Conservation (phyloP, 352 stramenopile species). For the Paralagenidium karlingii region DNA sequence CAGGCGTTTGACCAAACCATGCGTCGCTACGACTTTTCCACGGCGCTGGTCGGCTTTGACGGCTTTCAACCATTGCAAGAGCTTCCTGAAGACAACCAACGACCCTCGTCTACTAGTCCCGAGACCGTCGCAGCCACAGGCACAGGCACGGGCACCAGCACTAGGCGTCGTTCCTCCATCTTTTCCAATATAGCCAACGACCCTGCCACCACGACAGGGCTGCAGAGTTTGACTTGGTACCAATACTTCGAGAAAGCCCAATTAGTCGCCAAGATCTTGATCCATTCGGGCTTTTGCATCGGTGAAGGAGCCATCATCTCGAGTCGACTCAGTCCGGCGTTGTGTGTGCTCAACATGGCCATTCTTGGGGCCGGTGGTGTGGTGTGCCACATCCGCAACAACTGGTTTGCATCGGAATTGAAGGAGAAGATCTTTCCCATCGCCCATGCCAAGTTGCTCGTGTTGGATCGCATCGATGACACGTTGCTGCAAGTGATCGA, state of each 20-base stretch:
- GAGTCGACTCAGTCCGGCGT: constrained; percentile 19
- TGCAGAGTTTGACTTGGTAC: constrained; percentile 14
- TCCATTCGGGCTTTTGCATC: constrained; percentile 31
- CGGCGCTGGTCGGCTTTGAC: constrained; percentile 9
- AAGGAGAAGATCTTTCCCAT: constrained; percentile 32
- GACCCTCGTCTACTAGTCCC: not conserved
- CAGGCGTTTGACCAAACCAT: constrained; percentile 17
- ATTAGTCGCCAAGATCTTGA: constrained; percentile 23
- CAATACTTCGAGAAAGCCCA: constrained; percentile 18
- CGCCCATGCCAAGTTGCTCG: constrained; percentile 33
- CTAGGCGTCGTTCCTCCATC: no score
- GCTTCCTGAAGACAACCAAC: no score
- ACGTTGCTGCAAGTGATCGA: constrained; percentile 23
- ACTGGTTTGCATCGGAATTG: constrained; percentile 40
- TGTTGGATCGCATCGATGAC: constrained; percentile 35
- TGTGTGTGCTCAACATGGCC: constrained; percentile 53
- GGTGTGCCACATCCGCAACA: constrained; percentile 35
- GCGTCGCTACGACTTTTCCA: constrained; percentile 5
- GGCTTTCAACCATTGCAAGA: constrained; percentile 1
- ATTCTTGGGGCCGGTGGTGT: constrained; percentile 36
- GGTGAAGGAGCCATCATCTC: constrained; percentile 51
- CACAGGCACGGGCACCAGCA: no score
- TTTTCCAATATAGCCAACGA: no score
- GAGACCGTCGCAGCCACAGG: not conserved
- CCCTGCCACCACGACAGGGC: no score